A percentile compares a stretch with the other conserved stretches of the same genome.
Conservation (phyloP, 2,329 filamentous ascomycete genomes). For the Penicillium oxalicum region DNA sequence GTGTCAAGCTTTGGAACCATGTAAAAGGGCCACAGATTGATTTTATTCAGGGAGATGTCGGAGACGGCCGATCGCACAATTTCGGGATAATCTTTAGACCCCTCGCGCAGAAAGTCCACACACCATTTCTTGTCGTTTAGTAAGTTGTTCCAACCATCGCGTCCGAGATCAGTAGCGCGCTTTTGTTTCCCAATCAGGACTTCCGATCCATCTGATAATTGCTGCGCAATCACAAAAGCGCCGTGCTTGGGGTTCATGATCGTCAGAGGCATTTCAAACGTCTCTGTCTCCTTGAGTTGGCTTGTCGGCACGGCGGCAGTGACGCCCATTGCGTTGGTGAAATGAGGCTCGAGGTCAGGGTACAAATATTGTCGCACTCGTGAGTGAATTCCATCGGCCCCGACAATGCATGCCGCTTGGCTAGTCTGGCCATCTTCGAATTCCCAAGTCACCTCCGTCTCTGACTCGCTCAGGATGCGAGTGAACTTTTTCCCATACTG, state of each 20-base stretch:
- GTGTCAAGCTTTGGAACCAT: constrained; percentile 43
- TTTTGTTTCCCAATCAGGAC: constrained; percentile 46
- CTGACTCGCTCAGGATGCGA: constrained; percentile 38
- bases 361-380: constrained; percentile 48
- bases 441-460: constrained; percentile 40
- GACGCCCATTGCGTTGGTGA: constrained; percentile 45
- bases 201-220: constrained; percentile 46
- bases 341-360: constrained; percentile 45
- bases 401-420: constrained; percentile 45
- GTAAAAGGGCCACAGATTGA: constrained; percentile 49
- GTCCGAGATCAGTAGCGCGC: constrained; percentile 33
- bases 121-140: constrained; percentile 38
- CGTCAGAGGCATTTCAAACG: constrained; percentile 41
- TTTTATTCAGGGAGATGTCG: constrained; percentile 30
- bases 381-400: constrained; percentile 57
- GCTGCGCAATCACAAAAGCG: constrained; percentile 49
- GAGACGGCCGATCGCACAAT: constrained; percentile 36
- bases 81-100: constrained; percentile 29
- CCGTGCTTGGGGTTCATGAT: constrained; percentile 41
- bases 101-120: constrained; percentile 32
- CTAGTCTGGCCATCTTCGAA: constrained; percentile 44
- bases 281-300: constrained; percentile 32
- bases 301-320: constrained; percentile 34
- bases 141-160: constrained; percentile 41
- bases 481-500: constrained; percentile 47